Percentiles rank a stretch among this genome's conserved stretches.
Evolutionary conservation across 345 rosid genomes (phyloP).

Genomic region (Garcia nutans): DNA sequence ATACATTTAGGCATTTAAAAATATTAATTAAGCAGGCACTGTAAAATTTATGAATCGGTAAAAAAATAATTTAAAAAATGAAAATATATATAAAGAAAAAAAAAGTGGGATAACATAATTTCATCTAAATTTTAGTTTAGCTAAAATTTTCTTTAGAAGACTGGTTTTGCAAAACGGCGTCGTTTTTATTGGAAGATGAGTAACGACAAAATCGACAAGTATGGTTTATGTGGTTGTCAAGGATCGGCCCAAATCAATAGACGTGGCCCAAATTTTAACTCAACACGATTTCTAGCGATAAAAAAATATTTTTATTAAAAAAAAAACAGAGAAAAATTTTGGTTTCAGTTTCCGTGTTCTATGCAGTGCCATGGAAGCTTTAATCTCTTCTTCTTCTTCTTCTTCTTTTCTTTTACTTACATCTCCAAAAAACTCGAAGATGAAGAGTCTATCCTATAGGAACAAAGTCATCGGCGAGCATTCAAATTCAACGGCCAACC

Average conservation of each 20-base stretch:
- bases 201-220: background rate
- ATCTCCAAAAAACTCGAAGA: conserved; percentile 16
- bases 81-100: no score
- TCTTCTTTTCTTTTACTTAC: background rate
- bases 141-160: no score
- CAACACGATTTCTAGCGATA: background rate
- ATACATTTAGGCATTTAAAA: no score
- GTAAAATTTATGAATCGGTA: no score
- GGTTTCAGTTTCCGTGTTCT: background rate
- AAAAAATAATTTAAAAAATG: no score
- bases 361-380: background rate
- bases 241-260: background rate
- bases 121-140: no score
- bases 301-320: background rate
- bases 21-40: no score
- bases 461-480: conserved; percentile 2
- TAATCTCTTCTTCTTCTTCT: conserved; percentile 21
- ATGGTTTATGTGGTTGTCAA: conserved; percentile 10
- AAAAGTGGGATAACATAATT: no score
- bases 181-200: background rate
- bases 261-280: conserved; percentile 5
- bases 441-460: conserved; percentile 1
- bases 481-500: conserved; percentile 28
- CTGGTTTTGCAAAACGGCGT: background rate
- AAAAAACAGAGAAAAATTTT: no score